phyloP scores from a whole-genome alignment of 2,329 filamentous ascomycete species.

The Exophiala alcalophila region DNA sequence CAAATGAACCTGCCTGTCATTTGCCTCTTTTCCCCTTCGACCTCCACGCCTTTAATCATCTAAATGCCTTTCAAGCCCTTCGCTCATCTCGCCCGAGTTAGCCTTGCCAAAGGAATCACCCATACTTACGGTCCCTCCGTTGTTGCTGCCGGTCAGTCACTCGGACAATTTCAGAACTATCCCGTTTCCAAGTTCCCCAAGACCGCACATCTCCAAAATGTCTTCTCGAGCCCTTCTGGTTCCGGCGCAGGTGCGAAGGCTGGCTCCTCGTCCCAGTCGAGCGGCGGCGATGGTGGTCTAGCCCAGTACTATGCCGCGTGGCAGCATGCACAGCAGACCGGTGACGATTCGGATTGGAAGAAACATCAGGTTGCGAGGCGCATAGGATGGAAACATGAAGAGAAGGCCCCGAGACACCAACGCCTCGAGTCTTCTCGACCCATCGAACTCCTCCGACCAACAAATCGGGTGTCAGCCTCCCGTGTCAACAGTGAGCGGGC shows the following conservation, averaged over 20 bases:
- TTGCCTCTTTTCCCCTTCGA: constrained; percentile 47
- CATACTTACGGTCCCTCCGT: constrained; percentile 98
- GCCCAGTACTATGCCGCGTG: constrained; percentile 91
- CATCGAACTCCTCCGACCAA: constrained; percentile 25
- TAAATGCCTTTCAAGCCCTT: constrained; percentile 83
- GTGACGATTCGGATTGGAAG: constrained; percentile 77
- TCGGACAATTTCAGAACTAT: constrained; percentile 53
- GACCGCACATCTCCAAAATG: constrained; percentile 68
- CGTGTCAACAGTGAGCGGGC: constrained; percentile 54
- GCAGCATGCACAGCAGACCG: constrained; percentile 70
- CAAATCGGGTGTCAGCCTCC: constrained; percentile 35
- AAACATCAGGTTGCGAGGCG: constrained; percentile 86
- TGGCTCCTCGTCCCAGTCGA: constrained; percentile 53
- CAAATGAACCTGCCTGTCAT: constrained; percentile 98
- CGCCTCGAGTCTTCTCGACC: constrained; percentile 28
- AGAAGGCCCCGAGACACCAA: constrained; percentile 34
- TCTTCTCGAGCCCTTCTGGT: constrained; percentile 63
- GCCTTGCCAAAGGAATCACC: constrained; percentile 93
- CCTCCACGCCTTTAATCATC: constrained; percentile 61
- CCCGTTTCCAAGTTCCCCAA: constrained; percentile 52
- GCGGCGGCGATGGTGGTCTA: constrained; percentile 61
- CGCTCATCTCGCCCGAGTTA: constrained; percentile 87
- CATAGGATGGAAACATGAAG: constrained; percentile 76
- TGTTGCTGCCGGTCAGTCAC: constrained; percentile 87
- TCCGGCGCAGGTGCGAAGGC: constrained; percentile 52